Evolutionary conservation across 23 red algal species (phyloP).

Genomic region (Gracilariopsis chorda): DNA sequence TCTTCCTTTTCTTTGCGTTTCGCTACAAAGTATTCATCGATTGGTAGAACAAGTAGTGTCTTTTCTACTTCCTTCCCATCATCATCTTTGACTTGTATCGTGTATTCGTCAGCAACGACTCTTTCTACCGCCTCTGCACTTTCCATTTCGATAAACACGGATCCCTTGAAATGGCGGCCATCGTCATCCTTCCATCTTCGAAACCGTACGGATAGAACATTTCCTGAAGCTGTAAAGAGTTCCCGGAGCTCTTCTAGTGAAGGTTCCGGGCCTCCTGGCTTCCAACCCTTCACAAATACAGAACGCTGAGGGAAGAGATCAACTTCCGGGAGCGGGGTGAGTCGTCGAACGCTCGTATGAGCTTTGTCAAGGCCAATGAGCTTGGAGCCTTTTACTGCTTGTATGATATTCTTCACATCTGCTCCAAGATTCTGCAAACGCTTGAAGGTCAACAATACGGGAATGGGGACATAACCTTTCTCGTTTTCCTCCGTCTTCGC

Average conservation of each 20-base stretch:
- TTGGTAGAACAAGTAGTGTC: neutral
- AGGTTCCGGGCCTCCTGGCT: constrained; percentile 9
- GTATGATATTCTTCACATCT: constrained; percentile 12
- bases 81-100: constrained; percentile 3
- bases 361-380: constrained; percentile 59
- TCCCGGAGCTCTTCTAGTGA: constrained; percentile 67
- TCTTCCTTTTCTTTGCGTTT: constrained; percentile 29
- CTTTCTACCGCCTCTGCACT: constrained; percentile 69
- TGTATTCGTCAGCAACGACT: constrained; percentile 67
- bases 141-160: constrained; percentile 91
- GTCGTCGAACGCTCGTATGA: constrained; percentile 50
- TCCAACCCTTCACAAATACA: constrained; percentile 80
- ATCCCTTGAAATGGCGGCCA: constrained; percentile 75
- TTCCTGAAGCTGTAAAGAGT: constrained; percentile 76
- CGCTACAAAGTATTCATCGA: constrained; percentile 32
- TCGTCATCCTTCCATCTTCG: constrained; percentile 60
- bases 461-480: constrained; percentile 75
- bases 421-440: constrained; percentile 50
- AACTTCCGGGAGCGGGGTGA: constrained; percentile 51
- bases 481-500: constrained; percentile 75
- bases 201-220: constrained; percentile 72
- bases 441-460: constrained; percentile 75
- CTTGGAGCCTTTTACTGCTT: constrained; percentile 50
- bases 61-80: constrained; percentile 23
- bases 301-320: constrained; percentile 56